phyloP scores from a whole-genome alignment of 2,329 filamentous ascomycete genomes.

The Phyllosticta capitalensis region DNA sequence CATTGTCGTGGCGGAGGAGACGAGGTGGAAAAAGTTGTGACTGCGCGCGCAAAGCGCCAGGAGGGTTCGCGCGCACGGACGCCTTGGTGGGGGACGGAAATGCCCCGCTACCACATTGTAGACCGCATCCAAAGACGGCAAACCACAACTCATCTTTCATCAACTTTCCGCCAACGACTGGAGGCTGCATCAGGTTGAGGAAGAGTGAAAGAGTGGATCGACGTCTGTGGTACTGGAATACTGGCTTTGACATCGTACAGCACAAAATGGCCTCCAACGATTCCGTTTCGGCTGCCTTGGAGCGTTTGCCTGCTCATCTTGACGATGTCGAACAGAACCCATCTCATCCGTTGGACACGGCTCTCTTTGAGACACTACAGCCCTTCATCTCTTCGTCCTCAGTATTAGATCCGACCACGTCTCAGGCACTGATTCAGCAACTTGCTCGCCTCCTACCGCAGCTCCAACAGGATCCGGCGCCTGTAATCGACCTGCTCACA shows the following conservation, averaged over 20 bases:
- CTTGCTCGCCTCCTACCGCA: constrained; percentile 43
- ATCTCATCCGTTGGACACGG: constrained; percentile 35
- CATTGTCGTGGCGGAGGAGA: background rate
- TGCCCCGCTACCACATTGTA: background rate
- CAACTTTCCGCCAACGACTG: background rate
- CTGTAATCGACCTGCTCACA: constrained; percentile 43
- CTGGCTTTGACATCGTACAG: background rate
- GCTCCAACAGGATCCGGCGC: constrained; percentile 49
- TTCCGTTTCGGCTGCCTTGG: background rate
- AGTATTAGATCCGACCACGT: constrained; percentile 20
- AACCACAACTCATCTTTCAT: background rate
- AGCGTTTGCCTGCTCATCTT: constrained; percentile 33
- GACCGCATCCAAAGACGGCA: background rate
- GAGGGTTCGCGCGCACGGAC: background rate
- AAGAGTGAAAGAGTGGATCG: background rate
- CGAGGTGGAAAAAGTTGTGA: constrained; percentile 5
- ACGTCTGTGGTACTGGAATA: background rate
- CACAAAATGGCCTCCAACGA: background rate
- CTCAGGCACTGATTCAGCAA: constrained; percentile 31
- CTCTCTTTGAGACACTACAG: constrained; percentile 42
- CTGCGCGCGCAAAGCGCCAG: background rate
- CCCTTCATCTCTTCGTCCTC: constrained; percentile 24
- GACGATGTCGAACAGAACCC: constrained; percentile 36
- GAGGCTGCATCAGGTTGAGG: background rate
- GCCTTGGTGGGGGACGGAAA: constrained; percentile 4